Evolutionary conservation across 176 grass and related monocot genomes (phyloP).

Genomic region (Puya raimondii): DNA sequence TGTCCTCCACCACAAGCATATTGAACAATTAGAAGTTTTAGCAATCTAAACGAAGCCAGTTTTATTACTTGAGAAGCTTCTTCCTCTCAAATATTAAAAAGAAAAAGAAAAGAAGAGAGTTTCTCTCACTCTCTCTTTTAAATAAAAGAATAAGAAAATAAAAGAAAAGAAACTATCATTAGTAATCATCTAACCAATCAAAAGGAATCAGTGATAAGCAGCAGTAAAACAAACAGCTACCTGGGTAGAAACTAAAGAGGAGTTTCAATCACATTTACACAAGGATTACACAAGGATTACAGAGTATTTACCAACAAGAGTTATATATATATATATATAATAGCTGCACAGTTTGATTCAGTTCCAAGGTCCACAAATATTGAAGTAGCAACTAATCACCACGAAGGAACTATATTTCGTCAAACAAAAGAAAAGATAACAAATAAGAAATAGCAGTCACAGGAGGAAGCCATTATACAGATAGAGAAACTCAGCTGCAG

Average conservation of each 20-base stretch:
- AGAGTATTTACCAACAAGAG: neutral
- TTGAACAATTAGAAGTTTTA: no score
- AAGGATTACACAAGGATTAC: neutral
- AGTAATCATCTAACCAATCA: no score
- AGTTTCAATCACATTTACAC: neutral
- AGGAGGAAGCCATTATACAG: neutral
- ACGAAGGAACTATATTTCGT: neutral
- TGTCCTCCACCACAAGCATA: no score
- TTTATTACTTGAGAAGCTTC: no score
- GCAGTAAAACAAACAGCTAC: neutral
- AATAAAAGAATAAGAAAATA: no score
- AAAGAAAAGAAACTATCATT: no score
- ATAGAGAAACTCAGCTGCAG: constrained; percentile 24
- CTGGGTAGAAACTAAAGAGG: neutral
- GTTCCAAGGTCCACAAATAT: neutral
- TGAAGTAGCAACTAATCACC: neutral
- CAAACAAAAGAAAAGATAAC: neutral
- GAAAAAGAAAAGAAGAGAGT: no score
- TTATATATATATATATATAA: no score
- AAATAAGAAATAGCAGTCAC: constrained; percentile 1
- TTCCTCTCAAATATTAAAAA: no score
- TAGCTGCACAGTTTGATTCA: neutral
- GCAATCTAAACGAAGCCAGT: no score
- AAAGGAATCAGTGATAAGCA: neutral
- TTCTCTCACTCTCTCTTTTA: no score